These are phyloP conservation scores for Aspergillus ellipticus DNA, from an alignment of 495 filamentous ascomycete species.

Conservation along the genomic window DNA sequence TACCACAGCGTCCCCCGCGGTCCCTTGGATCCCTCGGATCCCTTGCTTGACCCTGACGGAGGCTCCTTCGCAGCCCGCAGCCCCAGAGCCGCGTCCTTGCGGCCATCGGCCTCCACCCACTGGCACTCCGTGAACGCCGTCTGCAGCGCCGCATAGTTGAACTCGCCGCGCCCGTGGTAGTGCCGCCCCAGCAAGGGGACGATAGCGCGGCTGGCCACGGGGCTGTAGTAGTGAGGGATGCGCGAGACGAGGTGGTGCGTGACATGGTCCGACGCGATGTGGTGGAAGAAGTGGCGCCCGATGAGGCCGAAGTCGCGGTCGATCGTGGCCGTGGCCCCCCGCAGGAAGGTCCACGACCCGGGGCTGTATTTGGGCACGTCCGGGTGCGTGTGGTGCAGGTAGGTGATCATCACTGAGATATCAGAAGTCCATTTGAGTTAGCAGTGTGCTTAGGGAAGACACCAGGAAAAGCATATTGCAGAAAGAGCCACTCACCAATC, in stretches of 20 bases:
- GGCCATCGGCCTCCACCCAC: not conserved
- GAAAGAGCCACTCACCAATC: slow-evolving; percentile 35
- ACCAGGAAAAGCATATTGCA: too few species aligned
- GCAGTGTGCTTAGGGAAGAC: too few species aligned
- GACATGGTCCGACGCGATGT: slow-evolving; percentile 86
- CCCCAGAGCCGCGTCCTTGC: not conserved
- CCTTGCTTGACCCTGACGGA: too few species aligned
- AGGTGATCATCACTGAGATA: slow-evolving; percentile 67
- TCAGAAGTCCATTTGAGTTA: not conserved
- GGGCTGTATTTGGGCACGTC: slow-evolving; percentile 73
- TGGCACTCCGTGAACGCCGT: not conserved
- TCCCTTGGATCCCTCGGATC: not conserved
- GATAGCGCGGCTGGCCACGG: not conserved
- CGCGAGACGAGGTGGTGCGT: slow-evolving; percentile 75
- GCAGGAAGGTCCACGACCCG: slow-evolving; percentile 73
- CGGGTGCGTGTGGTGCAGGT: slow-evolving; percentile 84
- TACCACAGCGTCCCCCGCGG: not conserved
- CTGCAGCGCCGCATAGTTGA: not conserved
- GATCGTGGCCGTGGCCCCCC: slow-evolving; percentile 78
- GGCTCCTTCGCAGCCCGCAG: not conserved
- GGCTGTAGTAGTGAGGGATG: not conserved
- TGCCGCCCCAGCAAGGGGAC: not conserved
- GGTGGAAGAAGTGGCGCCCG: slow-evolving; percentile 76
- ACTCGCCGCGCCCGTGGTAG: not conserved
- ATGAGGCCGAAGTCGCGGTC: slow-evolving; percentile 86